These are phyloP conservation scores for Closterium sp. DNA, from an alignment of 139 green algal genomes.

Conservation along the genomic window DNA sequence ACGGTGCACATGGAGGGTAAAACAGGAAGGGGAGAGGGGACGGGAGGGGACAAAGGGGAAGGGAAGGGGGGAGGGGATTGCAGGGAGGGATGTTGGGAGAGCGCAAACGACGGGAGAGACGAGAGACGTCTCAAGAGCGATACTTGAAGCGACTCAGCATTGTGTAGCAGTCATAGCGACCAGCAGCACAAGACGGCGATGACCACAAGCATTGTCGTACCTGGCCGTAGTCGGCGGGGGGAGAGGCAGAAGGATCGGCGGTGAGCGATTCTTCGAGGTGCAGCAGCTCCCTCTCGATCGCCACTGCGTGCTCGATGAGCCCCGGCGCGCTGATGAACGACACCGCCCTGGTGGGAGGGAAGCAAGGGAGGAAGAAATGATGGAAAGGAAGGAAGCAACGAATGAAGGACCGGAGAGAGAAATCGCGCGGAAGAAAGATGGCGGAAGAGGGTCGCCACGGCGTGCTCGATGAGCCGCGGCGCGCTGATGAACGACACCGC, in stretches of 20 bases:
- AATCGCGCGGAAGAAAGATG: too few relatives aligned
- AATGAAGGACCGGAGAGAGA: too few relatives aligned
- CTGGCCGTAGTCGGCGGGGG: not conserved
- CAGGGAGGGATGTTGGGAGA: not conserved
- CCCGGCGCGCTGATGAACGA: conserved; percentile 1
- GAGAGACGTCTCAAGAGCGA: too few relatives aligned
- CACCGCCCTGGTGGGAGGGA: not conserved
- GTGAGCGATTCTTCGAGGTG: not conserved
- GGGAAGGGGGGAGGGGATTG: too few relatives aligned
- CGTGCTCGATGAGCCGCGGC: not conserved
- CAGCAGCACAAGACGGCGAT: too few relatives aligned
- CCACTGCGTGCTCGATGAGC: not conserved
- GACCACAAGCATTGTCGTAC: not conserved
- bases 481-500: not conserved
- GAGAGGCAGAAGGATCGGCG: not conserved
- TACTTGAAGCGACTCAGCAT: too few relatives aligned
- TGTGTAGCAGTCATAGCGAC: too few relatives aligned
- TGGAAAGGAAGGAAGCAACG: too few relatives aligned
- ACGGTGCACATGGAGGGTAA: too few relatives aligned
- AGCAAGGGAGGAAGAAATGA: too few relatives aligned
- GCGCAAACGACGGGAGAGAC: not conserved
- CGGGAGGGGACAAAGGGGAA: too few relatives aligned
- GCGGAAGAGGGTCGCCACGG: not conserved
- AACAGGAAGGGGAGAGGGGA: too few relatives aligned
- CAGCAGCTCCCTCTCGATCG: not conserved